phyloP scores from a whole-genome alignment of 345 rosid genomes.

The Moricandia arvensis region DNA sequence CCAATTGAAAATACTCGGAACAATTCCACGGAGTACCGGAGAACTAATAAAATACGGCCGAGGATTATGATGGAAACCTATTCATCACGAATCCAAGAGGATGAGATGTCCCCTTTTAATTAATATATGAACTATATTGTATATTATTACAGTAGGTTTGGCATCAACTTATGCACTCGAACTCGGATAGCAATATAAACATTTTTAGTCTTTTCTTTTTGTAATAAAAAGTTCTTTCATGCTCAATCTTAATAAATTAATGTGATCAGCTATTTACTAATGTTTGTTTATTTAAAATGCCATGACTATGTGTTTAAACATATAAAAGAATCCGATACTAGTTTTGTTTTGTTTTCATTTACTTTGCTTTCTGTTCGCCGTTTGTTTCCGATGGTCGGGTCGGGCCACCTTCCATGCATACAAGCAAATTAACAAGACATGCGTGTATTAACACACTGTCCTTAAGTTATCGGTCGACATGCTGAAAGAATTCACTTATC shows the following conservation, averaged over 20 bases:
- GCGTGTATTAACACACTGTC: neutral
- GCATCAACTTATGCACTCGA: conserved; percentile 18
- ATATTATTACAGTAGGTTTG: neutral
- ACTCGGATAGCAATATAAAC: conserved; percentile 18
- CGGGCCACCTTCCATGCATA: neutral
- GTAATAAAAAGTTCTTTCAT: neutral
- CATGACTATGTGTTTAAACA: neutral
- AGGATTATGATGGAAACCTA: neutral
- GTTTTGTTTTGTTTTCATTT: neutral
- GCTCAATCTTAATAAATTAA: neutral
- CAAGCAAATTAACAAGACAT: neutral
- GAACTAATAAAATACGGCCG: neutral
- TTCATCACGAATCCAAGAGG: neutral
- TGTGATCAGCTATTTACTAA: neutral
- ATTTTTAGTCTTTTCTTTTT: neutral
- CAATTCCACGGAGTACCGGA: neutral
- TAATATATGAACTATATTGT: neutral
- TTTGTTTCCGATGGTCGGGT: neutral
- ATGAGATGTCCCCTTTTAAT: neutral
- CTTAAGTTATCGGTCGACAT: neutral
- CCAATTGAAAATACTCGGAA: neutral
- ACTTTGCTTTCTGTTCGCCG: neutral
- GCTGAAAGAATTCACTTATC: neutral
- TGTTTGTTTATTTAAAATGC: neutral
- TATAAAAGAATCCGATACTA: neutral